phyloP scores from a whole-genome alignment of 768 basidiomycete genomes.

The Suillus ampliporus region DNA sequence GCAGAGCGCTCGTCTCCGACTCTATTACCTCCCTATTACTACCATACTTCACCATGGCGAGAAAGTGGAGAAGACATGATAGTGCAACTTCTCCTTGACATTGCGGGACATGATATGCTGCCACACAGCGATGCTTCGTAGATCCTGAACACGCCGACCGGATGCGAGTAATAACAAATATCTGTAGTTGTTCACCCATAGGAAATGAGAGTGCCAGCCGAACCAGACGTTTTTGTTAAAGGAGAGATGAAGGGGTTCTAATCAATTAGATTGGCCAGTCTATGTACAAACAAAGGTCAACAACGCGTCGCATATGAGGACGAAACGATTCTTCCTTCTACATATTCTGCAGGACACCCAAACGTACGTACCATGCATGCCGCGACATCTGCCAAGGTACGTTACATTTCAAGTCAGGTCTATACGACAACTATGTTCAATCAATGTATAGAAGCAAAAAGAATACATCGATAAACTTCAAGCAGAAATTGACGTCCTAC shows the following conservation, averaged over 20 bases:
- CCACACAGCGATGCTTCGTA: neutral
- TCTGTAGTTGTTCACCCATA: neutral
- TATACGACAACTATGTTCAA: neutral
- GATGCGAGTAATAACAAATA: neutral
- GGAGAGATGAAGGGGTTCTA: too few relatives aligned
- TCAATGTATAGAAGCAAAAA: conserved; percentile 51
- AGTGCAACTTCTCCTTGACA: neutral
- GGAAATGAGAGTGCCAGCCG: too few relatives aligned
- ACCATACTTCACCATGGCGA: neutral
- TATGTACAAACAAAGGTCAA: too few relatives aligned
- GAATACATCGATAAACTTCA: conserved; percentile 53
- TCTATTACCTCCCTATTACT: neutral
- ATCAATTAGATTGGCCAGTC: too few relatives aligned
- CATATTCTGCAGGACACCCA: too few relatives aligned
- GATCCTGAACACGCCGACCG: neutral
- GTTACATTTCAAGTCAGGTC: neutral
- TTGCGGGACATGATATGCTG: neutral
- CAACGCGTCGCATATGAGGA: too few relatives aligned
- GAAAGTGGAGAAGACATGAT: neutral
- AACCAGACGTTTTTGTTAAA: too few relatives aligned
- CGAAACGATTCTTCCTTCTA: too few relatives aligned
- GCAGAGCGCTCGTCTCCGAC: neutral
- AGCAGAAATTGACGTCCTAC: conserved; percentile 52
- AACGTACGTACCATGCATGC: conserved; percentile 36
- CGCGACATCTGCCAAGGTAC: conserved; percentile 36